Base-by-base conservation (phyloP, 768 basidiomycete genomes). In the Leccinum aurantiacum region DNA sequence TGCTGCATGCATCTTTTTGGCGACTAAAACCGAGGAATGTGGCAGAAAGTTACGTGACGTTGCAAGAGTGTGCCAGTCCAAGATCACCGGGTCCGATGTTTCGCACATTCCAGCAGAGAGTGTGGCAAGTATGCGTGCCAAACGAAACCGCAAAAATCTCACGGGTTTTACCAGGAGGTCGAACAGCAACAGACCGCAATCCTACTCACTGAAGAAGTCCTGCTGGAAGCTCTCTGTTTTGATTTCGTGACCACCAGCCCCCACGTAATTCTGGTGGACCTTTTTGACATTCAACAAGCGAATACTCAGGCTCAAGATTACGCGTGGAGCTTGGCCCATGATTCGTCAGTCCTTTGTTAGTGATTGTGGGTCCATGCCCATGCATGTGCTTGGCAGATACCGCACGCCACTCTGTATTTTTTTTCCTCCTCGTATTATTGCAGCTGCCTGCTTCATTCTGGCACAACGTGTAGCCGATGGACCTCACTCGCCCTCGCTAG, bases 11-110 rank as follows among this genome's bases (percentile, higher is more conserved):
- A 85, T 94, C 61, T 94, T 94, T 68, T 81, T 94, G 59, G 90
- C 92, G 1, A 92, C 92, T n/a, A 94, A 94, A 73, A 93, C 91
- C 1, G 92, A 94, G 71, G 92, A 94, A 74, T 93, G 90, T 65
- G 90, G 90, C 35, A 80, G 92, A 54, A 94, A 93, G 69, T 81
- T 94, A 14, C 81, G 88, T n/a, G 92, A 94, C 67, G 90, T 93
- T 25, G 89, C 92, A 9, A 82, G 82, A 63, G 83, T 93, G 10
- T 87, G 82, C 65, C 83, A 85, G 66, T 82, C 89, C 37, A 93
- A 93, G 75, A 78, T 87, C 37, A 76, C 77, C 22, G 81, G 80
- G 53, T 71, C 73, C 6, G 87, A 90, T 57, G 77, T 84, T 37
- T 74, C 76, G 10, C 79, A 82, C 50, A 83, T 89, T 49, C 76